Evolutionary conservation across 2,329 filamentous ascomycete genomes (phyloP), one percentile per base, ranked within the genome.

Genomic region (Nemania abortiva): DNA sequence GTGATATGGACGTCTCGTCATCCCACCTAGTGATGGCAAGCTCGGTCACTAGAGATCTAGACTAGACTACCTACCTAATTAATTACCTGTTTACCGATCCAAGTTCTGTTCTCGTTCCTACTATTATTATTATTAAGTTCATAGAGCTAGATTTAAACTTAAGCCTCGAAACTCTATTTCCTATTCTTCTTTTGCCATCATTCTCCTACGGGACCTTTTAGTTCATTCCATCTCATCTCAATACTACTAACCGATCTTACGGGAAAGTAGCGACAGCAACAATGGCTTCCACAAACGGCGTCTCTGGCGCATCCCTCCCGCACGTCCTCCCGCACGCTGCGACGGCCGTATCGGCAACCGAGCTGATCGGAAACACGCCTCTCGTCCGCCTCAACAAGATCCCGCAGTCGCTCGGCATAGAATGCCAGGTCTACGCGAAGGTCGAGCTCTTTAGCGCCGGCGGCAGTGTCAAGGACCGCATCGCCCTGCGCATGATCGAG

Each of bases 401-500:
- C 71, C 96, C 96, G 2, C 91, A 96, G 79, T 95, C 93, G 62
- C 86, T 97, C 22, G 95, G 95, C 62, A 92, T 99, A 77, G 90
- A 96, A 80, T 93, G 92, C 66, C 91, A 94, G 63, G 91, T 98
- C 58, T 97, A 95, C 81, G 95, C 91, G 71, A 98, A 98, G 82
- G 88, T 95, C 67, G 95, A 98, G 82, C 90, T 94, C 68, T 97
- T 97, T 87, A 97, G 97, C 83, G 94, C 95, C 13, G 95, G 95
- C 66, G 95, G 95, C 73, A 96, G 92, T 79, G 92, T 97, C 78
- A 98, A 98, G 83, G 95, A 98, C 83, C 88, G 95, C 70, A 99
- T 99, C 79, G 96, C 96, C 24, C 84, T 98, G 79, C 92, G 96
- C 78, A 99, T 99, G 96, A 92, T 99, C 70, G 95, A 98, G 83